Evolutionary conservation across 164 flowering plant species (phyloP).

Genomic region (Amborella trichopoda): DNA sequence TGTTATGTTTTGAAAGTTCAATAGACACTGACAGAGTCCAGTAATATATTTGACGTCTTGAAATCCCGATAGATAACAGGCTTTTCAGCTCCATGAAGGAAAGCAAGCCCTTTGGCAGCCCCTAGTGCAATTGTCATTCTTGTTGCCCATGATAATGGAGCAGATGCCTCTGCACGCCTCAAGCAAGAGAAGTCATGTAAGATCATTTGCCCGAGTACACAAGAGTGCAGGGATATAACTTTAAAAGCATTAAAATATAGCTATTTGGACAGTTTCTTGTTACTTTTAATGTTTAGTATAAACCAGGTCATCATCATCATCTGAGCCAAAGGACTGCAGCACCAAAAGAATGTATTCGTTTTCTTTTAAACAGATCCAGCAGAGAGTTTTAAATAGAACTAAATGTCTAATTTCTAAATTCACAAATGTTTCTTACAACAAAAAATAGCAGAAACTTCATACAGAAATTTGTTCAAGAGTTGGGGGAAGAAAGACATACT

Average conservation of each 20-base stretch:
- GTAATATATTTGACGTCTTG: constrained; percentile 88
- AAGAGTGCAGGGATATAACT: no score
- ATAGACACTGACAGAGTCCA: constrained; percentile 67
- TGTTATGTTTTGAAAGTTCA: neutral
- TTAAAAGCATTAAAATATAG: no score
- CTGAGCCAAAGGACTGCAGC: no score
- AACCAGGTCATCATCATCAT: no score
- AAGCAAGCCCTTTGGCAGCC: constrained; percentile 99
- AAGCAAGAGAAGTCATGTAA: constrained; percentile 22
- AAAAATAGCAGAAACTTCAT: neutral
- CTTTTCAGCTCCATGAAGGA: constrained; percentile 91
- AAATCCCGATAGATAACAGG: constrained; percentile 96
- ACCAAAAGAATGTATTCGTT: neutral
- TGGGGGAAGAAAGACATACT: constrained; percentile 36
- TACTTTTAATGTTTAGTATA: no score
- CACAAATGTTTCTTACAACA: neutral
- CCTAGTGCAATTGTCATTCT: constrained; percentile 98
- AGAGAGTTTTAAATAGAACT: neutral
- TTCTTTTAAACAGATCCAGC: neutral
- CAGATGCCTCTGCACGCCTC: constrained; percentile 70
- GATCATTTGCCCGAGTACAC: no score
- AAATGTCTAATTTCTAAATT: neutral
- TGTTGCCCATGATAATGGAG: constrained; percentile 81
- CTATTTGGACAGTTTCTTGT: no score
- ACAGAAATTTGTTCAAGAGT: constrained; percentile 5